Conservation (phyloP, 2,329 filamentous ascomycete genomes). For the Clarireedia paspali region DNA sequence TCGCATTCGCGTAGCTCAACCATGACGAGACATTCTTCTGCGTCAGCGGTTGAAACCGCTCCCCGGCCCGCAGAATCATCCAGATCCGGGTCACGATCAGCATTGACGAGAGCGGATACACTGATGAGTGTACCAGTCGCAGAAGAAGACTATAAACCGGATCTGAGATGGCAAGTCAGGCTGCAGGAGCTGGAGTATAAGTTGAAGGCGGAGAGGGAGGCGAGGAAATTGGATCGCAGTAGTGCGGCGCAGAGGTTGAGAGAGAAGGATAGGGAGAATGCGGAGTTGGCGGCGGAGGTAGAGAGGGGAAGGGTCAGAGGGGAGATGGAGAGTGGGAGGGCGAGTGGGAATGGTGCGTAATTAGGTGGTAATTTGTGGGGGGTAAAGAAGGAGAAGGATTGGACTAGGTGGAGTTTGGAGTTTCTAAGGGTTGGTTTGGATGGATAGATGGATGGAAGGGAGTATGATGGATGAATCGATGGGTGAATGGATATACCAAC, state of each 20-base stretch:
- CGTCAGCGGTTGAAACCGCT: conserved; percentile 27
- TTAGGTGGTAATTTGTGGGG: too few relatives aligned
- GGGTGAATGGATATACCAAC: too few relatives aligned
- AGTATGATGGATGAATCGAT: too few relatives aligned
- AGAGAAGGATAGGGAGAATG: conserved; percentile 67
- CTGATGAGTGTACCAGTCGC: conserved; percentile 9
- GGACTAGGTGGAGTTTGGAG: too few relatives aligned
- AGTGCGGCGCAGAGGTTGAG: conserved; percentile 75
- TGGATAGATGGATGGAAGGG: too few relatives aligned
- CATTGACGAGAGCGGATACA: background rate
- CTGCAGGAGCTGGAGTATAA: conserved; percentile 82
- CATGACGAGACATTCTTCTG: conserved; percentile 47
- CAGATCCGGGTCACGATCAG: background rate
- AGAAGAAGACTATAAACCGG: conserved; percentile 47
- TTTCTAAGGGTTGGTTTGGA: too few relatives aligned
- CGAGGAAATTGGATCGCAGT: conserved; percentile 71
- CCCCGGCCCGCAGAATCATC: background rate
- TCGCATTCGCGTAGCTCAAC: conserved; percentile 30
- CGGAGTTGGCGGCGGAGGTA: conserved; percentile 58
- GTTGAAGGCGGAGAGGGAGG: conserved; percentile 85
- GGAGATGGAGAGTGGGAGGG: conserved; percentile 6
- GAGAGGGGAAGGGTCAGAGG: conserved; percentile 29
- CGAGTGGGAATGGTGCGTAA: too few relatives aligned
- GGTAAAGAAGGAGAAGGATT: too few relatives aligned
- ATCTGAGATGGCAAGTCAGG: conserved; percentile 67